Evolutionary conservation across 2,329 filamentous ascomycete genomes (phyloP).

Genomic region (Huntiella moniliformis): DNA sequence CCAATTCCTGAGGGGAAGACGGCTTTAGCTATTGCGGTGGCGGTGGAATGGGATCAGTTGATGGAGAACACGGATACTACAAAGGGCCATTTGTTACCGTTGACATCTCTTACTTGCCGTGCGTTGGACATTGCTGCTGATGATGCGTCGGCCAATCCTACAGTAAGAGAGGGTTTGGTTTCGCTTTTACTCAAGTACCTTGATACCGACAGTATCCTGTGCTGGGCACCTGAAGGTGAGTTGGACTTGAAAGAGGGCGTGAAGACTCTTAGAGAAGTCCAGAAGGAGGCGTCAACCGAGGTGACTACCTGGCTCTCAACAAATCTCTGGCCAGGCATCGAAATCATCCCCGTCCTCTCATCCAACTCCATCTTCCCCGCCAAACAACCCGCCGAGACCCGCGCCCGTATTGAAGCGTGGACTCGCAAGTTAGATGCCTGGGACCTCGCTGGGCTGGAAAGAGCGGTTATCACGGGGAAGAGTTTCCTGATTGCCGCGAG

Average conservation of each 20-base stretch:
- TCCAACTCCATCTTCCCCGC: constrained; percentile 55
- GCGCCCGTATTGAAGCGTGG: constrained; percentile 63
- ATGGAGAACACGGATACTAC: constrained; percentile 66
- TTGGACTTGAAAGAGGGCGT: constrained; percentile 21
- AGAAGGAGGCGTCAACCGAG: constrained; percentile 48
- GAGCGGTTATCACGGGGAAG: constrained; percentile 70
- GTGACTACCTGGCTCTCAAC: constrained; percentile 54
- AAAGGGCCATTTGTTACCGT: constrained; percentile 70
- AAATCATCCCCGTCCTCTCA: constrained; percentile 64
- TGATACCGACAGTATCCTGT: constrained; percentile 79
- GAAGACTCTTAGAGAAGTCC: constrained; percentile 47
- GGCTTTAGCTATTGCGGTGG: constrained; percentile 67
- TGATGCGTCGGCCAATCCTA: constrained; percentile 30
- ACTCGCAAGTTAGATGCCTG: constrained; percentile 51
- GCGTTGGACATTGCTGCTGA: constrained; percentile 63
- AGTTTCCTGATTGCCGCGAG: constrained; percentile 61
- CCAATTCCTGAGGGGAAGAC: constrained; percentile 56
- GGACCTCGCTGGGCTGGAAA: constrained; percentile 74
- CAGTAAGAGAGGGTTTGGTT: constrained; percentile 44
- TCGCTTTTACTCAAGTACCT: constrained; percentile 65
- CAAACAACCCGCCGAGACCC: constrained; percentile 55
- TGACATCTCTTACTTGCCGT: constrained; percentile 70
- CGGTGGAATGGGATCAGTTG: constrained; percentile 83
- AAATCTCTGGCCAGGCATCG: constrained; percentile 67
- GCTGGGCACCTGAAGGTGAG: constrained; percentile 51